Percentiles rank a stretch among this genome's conserved stretches.
These are phyloP conservation scores for Trichoderma atrobrunneum DNA, from an alignment of 2,329 filamentous ascomycete genomes.

Conservation along the genomic window DNA sequence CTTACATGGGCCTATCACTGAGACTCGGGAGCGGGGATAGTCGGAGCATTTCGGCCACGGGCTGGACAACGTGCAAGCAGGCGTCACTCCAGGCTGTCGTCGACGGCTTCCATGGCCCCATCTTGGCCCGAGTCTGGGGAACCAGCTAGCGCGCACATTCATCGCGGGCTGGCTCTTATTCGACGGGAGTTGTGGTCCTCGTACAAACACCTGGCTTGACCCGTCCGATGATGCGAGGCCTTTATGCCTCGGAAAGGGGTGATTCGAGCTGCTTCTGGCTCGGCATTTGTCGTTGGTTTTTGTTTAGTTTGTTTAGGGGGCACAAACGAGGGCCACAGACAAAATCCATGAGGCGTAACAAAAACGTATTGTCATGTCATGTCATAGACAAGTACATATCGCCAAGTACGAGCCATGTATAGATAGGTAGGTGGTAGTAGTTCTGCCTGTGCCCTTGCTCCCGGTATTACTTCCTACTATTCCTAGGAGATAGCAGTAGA, in stretches of 20 bases:
- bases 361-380: background rate
- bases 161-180: constrained; percentile 18
- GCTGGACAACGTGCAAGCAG: constrained; percentile 26
- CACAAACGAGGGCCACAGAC: background rate
- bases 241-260: background rate
- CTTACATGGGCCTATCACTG: background rate
- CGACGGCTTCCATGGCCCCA: constrained; percentile 6
- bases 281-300: background rate
- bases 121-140: constrained; percentile 17
- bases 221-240: background rate
- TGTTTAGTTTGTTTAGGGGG: background rate
- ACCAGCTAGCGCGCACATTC: constrained; percentile 22
- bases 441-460: background rate
- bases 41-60: constrained; percentile 28
- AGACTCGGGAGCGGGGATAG: constrained; percentile 4
- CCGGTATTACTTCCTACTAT: background rate
- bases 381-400: background rate
- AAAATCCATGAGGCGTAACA: background rate
- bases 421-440: background rate
- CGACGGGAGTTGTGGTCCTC: constrained; percentile 5
- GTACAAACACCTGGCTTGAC: background rate
- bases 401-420: background rate
- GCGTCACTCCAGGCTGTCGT: constrained; percentile 10
- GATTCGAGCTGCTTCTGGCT: background rate
- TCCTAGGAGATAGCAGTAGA: background rate